A percentile compares a stretch with the other conserved stretches of the same genome.
These are phyloP conservation scores for Rhodotorula taiwanensis DNA, from an alignment of 768 basidiomycete species.

Conservation along the genomic window DNA sequence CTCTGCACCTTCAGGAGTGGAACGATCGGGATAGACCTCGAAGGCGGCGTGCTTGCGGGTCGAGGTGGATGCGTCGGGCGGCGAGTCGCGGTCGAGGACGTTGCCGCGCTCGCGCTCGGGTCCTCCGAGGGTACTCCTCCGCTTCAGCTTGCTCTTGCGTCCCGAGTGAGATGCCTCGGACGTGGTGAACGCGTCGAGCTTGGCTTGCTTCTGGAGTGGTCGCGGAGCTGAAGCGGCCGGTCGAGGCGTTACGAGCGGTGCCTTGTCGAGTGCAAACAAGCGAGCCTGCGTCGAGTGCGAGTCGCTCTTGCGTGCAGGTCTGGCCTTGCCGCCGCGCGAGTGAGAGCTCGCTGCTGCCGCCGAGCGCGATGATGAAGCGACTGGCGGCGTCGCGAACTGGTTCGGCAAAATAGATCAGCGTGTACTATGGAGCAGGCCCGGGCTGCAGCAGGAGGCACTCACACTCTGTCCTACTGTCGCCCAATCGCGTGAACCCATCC, in stretches of 20 bases:
- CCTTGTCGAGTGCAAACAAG: conserved; percentile 8
- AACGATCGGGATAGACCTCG: no score
- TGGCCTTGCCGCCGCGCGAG: background rate
- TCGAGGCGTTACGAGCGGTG: conserved; percentile 10
- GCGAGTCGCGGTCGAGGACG: background rate
- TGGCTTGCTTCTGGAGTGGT: background rate
- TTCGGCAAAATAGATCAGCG: background rate
- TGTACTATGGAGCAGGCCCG: no score
- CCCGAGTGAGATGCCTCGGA: background rate
- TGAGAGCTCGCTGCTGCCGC: background rate
- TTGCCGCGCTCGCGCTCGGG: background rate
- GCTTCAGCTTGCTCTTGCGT: background rate
- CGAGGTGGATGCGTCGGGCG: no score
- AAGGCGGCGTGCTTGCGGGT: no score
- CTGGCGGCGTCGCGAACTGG: background rate
- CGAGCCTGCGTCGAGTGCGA: background rate
- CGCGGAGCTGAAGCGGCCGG: background rate
- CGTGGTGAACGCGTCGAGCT: background rate
- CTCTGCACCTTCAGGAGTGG: no score
- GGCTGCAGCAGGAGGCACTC: background rate
- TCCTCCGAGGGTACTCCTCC: background rate
- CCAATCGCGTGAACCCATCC: background rate
- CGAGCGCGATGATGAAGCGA: background rate
- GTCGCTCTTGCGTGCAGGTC: background rate
- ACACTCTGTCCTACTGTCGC: background rate